A percentile compares a stretch with the other conserved stretches of the same genome.
phyloP scores from a whole-genome alignment of 805 yeast genomes.

The Pichia pseudocactophila region DNA sequence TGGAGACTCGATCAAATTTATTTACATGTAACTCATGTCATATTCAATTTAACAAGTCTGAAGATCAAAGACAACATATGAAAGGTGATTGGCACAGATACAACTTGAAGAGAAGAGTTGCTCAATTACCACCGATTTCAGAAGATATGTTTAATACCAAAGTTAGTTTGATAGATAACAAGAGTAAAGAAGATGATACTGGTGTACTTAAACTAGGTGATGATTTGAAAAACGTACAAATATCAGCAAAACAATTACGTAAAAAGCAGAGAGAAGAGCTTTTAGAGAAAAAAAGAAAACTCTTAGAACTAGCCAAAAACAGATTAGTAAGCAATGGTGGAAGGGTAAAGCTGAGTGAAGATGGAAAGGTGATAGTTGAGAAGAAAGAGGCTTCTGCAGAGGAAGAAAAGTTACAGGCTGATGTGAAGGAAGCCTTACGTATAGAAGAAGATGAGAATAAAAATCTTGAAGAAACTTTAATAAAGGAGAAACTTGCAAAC shows the following conservation, averaged over 20 bases:
- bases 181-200: constrained; percentile 18
- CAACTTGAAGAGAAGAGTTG: constrained; percentile 88
- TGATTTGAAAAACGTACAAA: constrained; percentile 4
- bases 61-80: constrained; percentile 87
- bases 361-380: constrained; percentile 19
- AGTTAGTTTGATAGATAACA: constrained; percentile 18
- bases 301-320: constrained; percentile 38
- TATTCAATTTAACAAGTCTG: constrained; percentile 70
- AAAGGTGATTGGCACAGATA: constrained; percentile 97
- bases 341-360: constrained; percentile 16
- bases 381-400: constrained; percentile 12
- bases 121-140: constrained; percentile 60
- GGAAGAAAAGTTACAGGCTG: constrained; percentile 13
- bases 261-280: constrained; percentile 42
- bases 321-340: constrained; percentile 30
- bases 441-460: constrained; percentile 13
- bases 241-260: constrained; percentile 35
- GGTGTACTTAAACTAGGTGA: constrained; percentile 11
- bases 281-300: constrained; percentile 37
- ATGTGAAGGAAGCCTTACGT: constrained; percentile 14
- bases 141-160: constrained; percentile 24
- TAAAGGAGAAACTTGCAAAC: constrained; percentile 37
- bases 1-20: constrained; percentile 7
- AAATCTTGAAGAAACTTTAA: constrained; percentile 32
- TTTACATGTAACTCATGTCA: constrained; percentile 86